Evolutionary conservation across 2,329 filamentous ascomycete species (phyloP).

Genomic region (Aspergillus transmontanensis): DNA sequence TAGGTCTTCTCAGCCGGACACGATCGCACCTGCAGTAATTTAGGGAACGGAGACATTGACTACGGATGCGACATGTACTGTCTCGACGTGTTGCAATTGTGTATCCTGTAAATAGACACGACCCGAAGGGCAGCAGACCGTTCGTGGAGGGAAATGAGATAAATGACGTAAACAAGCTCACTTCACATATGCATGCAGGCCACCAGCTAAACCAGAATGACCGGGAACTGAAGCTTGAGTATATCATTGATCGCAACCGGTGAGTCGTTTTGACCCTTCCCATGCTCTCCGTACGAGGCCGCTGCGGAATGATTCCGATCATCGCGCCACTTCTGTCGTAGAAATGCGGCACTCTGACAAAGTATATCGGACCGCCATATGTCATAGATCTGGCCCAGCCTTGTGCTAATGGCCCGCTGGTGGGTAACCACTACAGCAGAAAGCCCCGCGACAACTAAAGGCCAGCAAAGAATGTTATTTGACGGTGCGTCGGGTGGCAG

Average conservation of each 20-base stretch:
- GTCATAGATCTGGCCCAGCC: background rate
- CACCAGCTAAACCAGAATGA: background rate
- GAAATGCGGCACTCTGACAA: background rate
- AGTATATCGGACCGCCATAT: background rate
- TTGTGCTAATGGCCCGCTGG: background rate
- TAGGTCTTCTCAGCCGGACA: background rate
- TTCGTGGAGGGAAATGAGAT: background rate
- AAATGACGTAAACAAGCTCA: background rate
- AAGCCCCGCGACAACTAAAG: conserved; percentile 7
- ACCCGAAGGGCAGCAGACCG: background rate
- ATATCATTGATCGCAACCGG: background rate
- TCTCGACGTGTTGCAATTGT: background rate
- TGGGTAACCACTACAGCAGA: conserved; percentile 1
- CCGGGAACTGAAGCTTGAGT: background rate
- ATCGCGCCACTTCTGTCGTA: background rate
- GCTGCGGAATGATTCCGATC: background rate
- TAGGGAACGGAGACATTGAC: background rate
- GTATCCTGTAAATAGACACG: background rate
- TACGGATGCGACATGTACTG: background rate
- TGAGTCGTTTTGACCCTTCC: background rate
- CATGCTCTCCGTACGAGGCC: background rate
- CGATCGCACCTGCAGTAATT: background rate
- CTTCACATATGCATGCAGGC: background rate
- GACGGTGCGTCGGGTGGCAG: conserved; percentile 1
- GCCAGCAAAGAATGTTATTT: conserved; percentile 11